Percentiles rank a stretch among this genome's conserved stretches.
phyloP scores from a whole-genome alignment of 108 stramenopile species.

The Cyclotella atomus region DNA sequence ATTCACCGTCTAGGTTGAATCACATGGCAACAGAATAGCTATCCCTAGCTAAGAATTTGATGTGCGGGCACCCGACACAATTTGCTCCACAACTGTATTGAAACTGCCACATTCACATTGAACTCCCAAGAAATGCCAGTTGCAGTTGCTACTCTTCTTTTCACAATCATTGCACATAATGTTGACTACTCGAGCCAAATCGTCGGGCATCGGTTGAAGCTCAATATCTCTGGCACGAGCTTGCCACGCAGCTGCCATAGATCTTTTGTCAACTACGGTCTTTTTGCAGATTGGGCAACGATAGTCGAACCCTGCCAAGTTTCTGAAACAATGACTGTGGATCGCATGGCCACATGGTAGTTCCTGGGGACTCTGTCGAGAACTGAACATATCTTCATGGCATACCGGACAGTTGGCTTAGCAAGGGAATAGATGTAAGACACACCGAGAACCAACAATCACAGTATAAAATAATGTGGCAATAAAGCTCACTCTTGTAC shows the following conservation, averaged over 20 bases:
- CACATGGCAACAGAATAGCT: too few relatives aligned
- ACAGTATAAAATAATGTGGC: neutral
- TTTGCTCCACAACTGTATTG: slow-evolving; percentile 80
- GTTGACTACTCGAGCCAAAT: slow-evolving; percentile 75
- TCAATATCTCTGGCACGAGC: slow-evolving; percentile 85
- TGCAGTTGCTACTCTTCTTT: slow-evolving; percentile 56
- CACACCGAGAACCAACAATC: neutral
- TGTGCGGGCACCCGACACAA: neutral
- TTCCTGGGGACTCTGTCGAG: slow-evolving; percentile 80
- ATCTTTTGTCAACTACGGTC: slow-evolving; percentile 74
- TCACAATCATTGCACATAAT: slow-evolving; percentile 91
- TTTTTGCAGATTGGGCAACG: slow-evolving; percentile 92
- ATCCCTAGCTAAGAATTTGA: too few relatives aligned
- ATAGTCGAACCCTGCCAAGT: slow-evolving; percentile 85
- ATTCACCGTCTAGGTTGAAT: too few relatives aligned
- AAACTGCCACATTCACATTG: slow-evolving; percentile 81
- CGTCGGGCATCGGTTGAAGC: slow-evolving; percentile 87
- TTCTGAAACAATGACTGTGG: slow-evolving; percentile 81
- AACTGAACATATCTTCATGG: slow-evolving; percentile 57
- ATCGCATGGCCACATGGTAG: slow-evolving; percentile 90
- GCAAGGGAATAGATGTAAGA: neutral
- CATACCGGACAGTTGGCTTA: slow-evolving; percentile 54
- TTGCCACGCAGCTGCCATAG: slow-evolving; percentile 84
- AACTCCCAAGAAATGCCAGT: slow-evolving; percentile 88
- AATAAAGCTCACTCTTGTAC: slow-evolving; percentile 40